Evolutionary conservation across 2,329 filamentous ascomycete species (phyloP).

Genomic region (Daldinia sp.): DNA sequence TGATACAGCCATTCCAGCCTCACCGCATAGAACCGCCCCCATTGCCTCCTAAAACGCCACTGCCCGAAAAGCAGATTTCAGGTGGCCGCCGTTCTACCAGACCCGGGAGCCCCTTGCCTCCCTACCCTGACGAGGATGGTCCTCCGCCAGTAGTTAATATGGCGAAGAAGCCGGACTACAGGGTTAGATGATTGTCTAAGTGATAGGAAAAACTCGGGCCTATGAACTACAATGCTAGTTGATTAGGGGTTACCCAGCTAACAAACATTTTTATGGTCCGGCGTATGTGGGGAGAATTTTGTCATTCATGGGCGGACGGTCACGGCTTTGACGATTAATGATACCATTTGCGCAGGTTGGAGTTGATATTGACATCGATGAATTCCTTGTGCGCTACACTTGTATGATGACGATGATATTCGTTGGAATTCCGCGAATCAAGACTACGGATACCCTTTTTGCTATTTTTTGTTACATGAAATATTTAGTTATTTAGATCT

Average conservation of each 20-base stretch:
- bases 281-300: constrained; percentile 19
- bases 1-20: constrained; percentile 45
- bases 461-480: not conserved
- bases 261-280: constrained; percentile 3
- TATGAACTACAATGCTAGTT: not conserved
- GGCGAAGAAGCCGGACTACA: constrained; percentile 82
- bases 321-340: constrained; percentile 28
- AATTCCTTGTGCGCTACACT: not conserved
- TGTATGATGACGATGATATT: constrained; percentile 15
- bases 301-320: not conserved
- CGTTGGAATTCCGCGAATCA: constrained; percentile 12
- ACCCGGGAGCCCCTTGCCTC: constrained; percentile 55
- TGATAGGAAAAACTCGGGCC: not conserved
- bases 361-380: not conserved
- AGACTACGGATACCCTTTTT: constrained; percentile 35
- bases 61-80: constrained; percentile 60
- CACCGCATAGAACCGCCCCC: constrained; percentile 70
- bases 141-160: constrained; percentile 86
- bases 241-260: not conserved
- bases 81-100: constrained; percentile 47
- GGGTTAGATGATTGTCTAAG: constrained; percentile 52
- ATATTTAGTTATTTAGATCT: not conserved
- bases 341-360: constrained; percentile 36
- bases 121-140: constrained; percentile 83
- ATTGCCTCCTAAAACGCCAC: constrained; percentile 78